Percentiles rank a stretch among this genome's conserved stretches.
Evolutionary conservation across 1,139 yeast species (phyloP).

Genomic region (Taiozyma onychis): DNA sequence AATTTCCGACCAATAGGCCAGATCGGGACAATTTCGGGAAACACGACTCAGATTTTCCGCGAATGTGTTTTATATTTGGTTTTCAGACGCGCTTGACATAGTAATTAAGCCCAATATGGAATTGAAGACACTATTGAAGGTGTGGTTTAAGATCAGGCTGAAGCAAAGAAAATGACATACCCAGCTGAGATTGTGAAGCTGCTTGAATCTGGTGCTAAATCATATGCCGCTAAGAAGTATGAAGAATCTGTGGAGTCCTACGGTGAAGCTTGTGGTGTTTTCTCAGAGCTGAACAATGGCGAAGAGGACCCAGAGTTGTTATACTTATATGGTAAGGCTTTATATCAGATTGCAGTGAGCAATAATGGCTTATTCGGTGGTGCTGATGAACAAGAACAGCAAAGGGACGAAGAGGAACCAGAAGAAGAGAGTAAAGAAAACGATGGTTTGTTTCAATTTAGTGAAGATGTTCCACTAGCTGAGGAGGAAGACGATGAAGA

Average conservation of each 20-base stretch:
- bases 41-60: not conserved
- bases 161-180: constrained; percentile 9
- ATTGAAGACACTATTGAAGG: not conserved
- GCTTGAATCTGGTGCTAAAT: constrained; percentile 54
- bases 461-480: constrained; percentile 43
- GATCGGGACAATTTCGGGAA: constrained; percentile 1
- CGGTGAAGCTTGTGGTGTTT: constrained; percentile 67
- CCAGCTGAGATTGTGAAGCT: constrained; percentile 35
- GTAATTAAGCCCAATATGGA: not conserved
- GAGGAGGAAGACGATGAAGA: constrained; percentile 38
- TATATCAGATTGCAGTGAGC: constrained; percentile 72
- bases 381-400: constrained; percentile 22
- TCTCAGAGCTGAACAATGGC: constrained; percentile 43
- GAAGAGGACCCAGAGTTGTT: constrained; percentile 70
- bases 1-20: constrained; percentile 3
- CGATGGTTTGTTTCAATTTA: constrained; percentile 44
- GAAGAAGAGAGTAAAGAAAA: constrained; percentile 17
- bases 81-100: not conserved
- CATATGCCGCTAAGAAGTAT: constrained; percentile 57
- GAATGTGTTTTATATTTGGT: not conserved
- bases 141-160: not conserved
- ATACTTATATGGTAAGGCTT: constrained; percentile 71
- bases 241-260: constrained; percentile 67
- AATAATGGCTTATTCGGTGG: constrained; percentile 81
- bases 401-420: constrained; percentile 10